Base-by-base conservation (phyloP, 2,329 filamentous ascomycete species). In the Venturia pyrina region DNA sequence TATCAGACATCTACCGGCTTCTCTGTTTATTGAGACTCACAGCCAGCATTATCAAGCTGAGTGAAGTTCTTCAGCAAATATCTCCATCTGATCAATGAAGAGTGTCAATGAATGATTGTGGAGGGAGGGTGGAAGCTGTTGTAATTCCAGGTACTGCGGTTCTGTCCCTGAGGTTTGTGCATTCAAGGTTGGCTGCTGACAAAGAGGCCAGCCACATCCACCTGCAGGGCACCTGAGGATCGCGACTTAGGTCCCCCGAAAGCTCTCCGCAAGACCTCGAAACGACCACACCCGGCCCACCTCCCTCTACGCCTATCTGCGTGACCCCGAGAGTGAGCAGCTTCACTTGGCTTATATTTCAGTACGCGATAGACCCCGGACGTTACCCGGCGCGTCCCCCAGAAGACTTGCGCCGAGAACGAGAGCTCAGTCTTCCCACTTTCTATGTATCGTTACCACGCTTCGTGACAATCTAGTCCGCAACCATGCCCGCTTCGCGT, bases 401-500 rank as follows among this genome's bases (percentile, higher is more conserved):
- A 59, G 53, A 21, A 19, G 19, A 59, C 11, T 59, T 59, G 50
- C 50, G 50, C 32, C n/a, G 60, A 44, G 60, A 62, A 28, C 37
- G 41, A 7, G 21, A 21, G 28, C 11, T 44, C 21, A 34, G 28
- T 28, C 61, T 57, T 40, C n/a, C 19, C 41, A 50, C n/a, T 19
- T n/a, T 53, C 34, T 43, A 61, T 40, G 41, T 41, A 43, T n/a
- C 56, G 21, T 6, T 41, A 43, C n/a, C 60, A n/a, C 32, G 19
- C 53, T 59, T 37, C 53, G 32, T 21, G 32, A 37, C 15, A 37
- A n/a, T 24, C 3, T 32, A 53, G 44, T 21, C 60, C n/a, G 28
- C 71, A 83, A 72, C 37, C 28, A 96, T 96, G 92, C 89, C 90
- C 65, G 83, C 89, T 17, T 81, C 88, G 67, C 87, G 93, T 71